Evolutionary conservation across 2,329 filamentous ascomycete genomes (phyloP).

Genomic region (Aureobasidium sp.): DNA sequence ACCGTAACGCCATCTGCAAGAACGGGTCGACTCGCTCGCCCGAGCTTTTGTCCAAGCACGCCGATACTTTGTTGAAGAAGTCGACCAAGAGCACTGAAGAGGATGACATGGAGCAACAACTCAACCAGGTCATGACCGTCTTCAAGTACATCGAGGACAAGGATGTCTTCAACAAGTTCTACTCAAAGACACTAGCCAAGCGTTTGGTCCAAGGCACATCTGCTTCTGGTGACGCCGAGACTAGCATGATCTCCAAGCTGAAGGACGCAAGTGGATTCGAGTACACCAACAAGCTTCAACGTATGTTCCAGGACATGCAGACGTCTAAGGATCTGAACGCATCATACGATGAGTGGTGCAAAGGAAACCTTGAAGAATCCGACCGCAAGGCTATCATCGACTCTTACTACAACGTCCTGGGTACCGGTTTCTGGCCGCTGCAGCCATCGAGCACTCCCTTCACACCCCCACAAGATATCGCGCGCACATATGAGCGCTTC

Average conservation of each 20-base stretch:
- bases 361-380: conserved; percentile 56
- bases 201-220: conserved; percentile 92
- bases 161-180: conserved; percentile 99
- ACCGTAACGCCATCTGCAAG: conserved; percentile 94
- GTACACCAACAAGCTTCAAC: conserved; percentile 98
- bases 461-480: conserved; percentile 75
- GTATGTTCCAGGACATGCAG: conserved; percentile 99
- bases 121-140: conserved; percentile 95
- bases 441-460: conserved; percentile 82
- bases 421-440: conserved; percentile 96
- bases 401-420: conserved; percentile 84
- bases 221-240: conserved; percentile 94
- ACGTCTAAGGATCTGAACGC: conserved; percentile 95
- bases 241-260: conserved; percentile 98
- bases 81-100: conserved; percentile 90
- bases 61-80: conserved; percentile 87
- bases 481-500: conserved; percentile 84
- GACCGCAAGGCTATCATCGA: conserved; percentile 67
- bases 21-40: conserved; percentile 89
- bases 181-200: conserved; percentile 92
- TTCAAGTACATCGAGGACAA: conserved; percentile 99
- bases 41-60: conserved; percentile 90
- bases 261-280: conserved; percentile 98
- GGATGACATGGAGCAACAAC: conserved; percentile 79
- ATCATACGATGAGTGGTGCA: conserved; percentile 74